Evolutionary conservation across 2,329 filamentous ascomycete genomes (phyloP), one percentile per base, ranked within the genome.

Genomic region (Gremmenia infestans): DNA sequence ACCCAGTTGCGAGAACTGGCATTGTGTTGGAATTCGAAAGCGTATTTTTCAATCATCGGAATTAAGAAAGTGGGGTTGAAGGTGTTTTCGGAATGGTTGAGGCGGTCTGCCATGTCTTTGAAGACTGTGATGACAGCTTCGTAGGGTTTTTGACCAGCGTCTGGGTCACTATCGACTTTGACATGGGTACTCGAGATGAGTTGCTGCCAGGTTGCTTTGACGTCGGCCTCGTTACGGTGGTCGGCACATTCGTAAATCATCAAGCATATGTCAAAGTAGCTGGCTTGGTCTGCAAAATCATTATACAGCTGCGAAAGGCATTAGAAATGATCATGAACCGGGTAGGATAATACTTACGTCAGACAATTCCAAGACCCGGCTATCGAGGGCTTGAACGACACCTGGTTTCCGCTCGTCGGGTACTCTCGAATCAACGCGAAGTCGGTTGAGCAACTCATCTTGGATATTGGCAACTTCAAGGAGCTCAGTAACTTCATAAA

Each of bases 381-480:
- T 88, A 70, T 96, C 86, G 39, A 97, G 81, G 35, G 82, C 79
- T 46, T 78, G 71, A 56, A 88, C 73, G 23, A 96, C 83, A 55
- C 87, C 81, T 0, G 75, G 73, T 66, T 82, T 83, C 45, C 83
- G 82, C 49, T 87, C 82, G 0, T 77, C 73, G 12, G 78, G 74
- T 39, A 97, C 80, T 45, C 94, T 83, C 1, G 76, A 70, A 62
- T 99, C 94, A 9, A 80, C 80, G 68, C 80, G 83, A 52, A 99
- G 76, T 47, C 90, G 82, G 68, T 91, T 87, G 23, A 97, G 72
- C 43, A 97, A 74, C 65, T 99, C 94, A 68, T 96, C 90, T 71
- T 99, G 94, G 52, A 99, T 94, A 67, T 94, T 93, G 14, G 92
- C 93, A 50, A 97, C 84, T 65, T 99, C 94, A 9, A 99, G 83